Evolutionary conservation across 1,139 yeast species (phyloP), one percentile per base, ranked within the genome.

Genomic region (Kodamaea derodonti): DNA sequence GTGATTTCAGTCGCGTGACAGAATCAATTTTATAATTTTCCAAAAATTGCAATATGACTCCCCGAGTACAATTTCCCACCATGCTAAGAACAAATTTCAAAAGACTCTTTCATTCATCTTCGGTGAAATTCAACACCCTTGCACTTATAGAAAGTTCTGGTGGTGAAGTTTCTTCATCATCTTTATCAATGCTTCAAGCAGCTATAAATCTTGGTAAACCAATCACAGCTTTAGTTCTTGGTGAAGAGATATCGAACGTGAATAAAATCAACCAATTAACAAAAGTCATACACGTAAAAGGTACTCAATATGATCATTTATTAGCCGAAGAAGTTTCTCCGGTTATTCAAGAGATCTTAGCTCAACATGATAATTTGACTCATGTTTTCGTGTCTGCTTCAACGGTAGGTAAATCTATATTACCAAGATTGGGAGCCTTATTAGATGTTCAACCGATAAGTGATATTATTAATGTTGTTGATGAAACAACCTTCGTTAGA

Each of bases 361-460:
- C 60, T 46, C 58, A 51, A 46, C 55, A 67, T 13, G 74, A 71
- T 20, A 48, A 49, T 12, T 66, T 67, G 60, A 75, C 88, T 12
- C 95, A 88, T 56, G 81, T 92, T 42, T 64, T 92, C 20, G 78
- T 84, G 9, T 79, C 95, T 9, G 86, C 92, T 28, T 81, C 95
- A 12, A 80, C 96, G 0, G 82, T 81, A 17, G 97, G 97, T 33
- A 90, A 90, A 59, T 84, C 84, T 42, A 64, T 90, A 30, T 65
- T 92, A 36, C 97, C 98, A 25, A 74, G 98, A 47, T 72, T 85
- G 23, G 95, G 86, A 24, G 97, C 97, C 1, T 52, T 84, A 38
- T 65, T 90, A 39, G 95, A 92, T 52, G 74, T 77, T 18, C 97
- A 92, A 64, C 97, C 97, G 30, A 64, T 92, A 37, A 78, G 90